Evolutionary conservation across 345 rosid genomes (phyloP).

Genomic region (Laguncularia racemosa): DNA sequence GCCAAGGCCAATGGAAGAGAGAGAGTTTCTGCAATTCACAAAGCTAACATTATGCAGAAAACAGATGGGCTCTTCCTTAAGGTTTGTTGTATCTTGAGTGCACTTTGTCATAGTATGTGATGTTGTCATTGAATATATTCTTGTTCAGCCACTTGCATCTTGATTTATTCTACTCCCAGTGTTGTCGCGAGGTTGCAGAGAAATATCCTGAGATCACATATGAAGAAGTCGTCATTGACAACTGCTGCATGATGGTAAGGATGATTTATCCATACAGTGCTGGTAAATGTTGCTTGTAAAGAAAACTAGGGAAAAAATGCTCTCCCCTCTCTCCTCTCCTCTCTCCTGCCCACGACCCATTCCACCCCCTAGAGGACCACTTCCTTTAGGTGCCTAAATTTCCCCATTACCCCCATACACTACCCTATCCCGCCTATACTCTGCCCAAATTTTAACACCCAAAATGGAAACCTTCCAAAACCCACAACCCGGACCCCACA

Average conservation of each 20-base stretch:
- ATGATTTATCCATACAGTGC: slow-evolving; percentile 2
- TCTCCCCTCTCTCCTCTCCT: too few species aligned
- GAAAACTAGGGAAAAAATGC: too few species aligned
- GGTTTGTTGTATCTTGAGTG: slow-evolving; percentile 25
- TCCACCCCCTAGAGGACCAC: too few species aligned
- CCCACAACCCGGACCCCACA: too few species aligned
- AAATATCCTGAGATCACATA: slow-evolving; percentile 91
- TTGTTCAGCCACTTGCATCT: not conserved
- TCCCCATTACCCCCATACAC: too few species aligned
- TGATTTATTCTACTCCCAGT: slow-evolving; percentile 38
- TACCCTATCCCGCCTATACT: too few species aligned
- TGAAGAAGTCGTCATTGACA: slow-evolving; percentile 99
- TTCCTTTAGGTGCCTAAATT: too few species aligned
- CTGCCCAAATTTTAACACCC: too few species aligned
- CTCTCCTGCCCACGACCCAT: too few species aligned
- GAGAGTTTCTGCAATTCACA: slow-evolving; percentile 95
- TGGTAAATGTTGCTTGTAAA: not conserved
- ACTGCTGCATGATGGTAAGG: slow-evolving; percentile 99
- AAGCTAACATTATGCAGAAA: slow-evolving; percentile 99
- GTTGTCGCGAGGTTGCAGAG: slow-evolving; percentile 99
- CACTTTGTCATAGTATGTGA: not conserved
- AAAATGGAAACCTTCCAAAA: too few species aligned
- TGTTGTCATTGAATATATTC: not conserved
- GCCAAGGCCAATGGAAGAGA: slow-evolving; percentile 95
- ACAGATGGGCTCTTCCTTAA: slow-evolving; percentile 98